A percentile compares a stretch with the other conserved stretches of the same genome.
phyloP scores from a whole-genome alignment of 1,284 basidiomycete genomes.

The Puccinia hordei region DNA sequence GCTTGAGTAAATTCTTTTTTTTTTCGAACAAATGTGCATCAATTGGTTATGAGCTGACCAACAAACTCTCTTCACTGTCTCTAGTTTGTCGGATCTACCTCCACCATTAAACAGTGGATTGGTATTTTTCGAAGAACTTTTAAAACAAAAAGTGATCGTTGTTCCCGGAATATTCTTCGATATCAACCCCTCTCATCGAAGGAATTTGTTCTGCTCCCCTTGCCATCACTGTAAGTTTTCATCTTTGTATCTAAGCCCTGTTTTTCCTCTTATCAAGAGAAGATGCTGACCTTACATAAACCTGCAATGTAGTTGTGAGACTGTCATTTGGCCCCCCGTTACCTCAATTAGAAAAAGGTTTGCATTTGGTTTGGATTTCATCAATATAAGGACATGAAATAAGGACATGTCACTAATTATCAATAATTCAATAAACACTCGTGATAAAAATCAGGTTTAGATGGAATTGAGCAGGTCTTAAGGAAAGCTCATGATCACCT shows the following conservation, averaged over 20 bases:
- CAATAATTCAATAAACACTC: background rate
- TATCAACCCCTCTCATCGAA: constrained; percentile 74
- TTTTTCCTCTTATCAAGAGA: constrained; percentile 60
- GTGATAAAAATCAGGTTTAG: constrained; percentile 66
- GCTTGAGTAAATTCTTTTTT: constrained; percentile 52
- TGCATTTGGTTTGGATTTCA: constrained; percentile 38
- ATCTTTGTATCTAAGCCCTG: background rate
- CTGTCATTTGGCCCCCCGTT: constrained; percentile 79
- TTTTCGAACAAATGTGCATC: constrained; percentile 67
- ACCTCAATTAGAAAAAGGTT: constrained; percentile 76
- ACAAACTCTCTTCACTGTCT: constrained; percentile 64
- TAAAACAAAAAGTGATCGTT: constrained; percentile 86
- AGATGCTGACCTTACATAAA: background rate
- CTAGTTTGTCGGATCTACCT: constrained; percentile 76
- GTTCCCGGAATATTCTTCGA: constrained; percentile 85
- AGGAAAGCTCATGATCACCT: constrained; percentile 68
- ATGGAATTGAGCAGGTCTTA: constrained; percentile 79
- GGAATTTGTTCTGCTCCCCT: constrained; percentile 81
- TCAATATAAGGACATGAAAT: too few species aligned
- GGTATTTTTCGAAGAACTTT: constrained; percentile 89
- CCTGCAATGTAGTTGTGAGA: constrained; percentile 53
- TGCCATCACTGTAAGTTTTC: constrained; percentile 78
- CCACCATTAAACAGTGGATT: constrained; percentile 82
- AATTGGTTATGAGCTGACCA: too few species aligned
- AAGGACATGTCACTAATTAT: background rate